These are phyloP conservation scores for Nepenthes mirabilis DNA, from an alignment of 148 eudicot genomes.

Conservation along the genomic window DNA sequence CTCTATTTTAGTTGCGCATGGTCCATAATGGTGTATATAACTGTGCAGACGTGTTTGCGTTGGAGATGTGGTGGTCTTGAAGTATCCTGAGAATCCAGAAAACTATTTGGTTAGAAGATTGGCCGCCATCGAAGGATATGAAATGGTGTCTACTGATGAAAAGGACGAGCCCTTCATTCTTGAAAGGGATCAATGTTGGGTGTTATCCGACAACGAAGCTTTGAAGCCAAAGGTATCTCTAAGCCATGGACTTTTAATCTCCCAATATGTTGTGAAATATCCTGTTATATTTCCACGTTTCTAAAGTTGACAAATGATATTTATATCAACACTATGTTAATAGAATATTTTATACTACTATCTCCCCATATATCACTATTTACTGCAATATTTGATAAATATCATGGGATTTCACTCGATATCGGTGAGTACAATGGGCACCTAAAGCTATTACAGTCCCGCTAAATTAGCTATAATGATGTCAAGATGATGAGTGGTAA, in stretches of 20 bases:
- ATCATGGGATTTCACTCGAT: no score
- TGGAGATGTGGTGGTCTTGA: slow-evolving; percentile 86
- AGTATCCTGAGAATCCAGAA: slow-evolving; percentile 58
- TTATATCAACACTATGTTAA: no score
- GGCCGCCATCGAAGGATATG: slow-evolving; percentile 84
- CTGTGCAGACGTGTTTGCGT: slow-evolving; percentile 38
- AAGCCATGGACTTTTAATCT: neutral
- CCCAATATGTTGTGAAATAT: neutral
- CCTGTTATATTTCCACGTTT: neutral
- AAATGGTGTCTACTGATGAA: slow-evolving; percentile 90
- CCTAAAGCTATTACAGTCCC: no score
- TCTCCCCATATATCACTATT: no score
- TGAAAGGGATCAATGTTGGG: slow-evolving; percentile 86
- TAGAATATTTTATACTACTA: no score
- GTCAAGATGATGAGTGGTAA: no score
- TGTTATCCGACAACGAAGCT: slow-evolving; percentile 64
- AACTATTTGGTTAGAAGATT: slow-evolving; percentile 71
- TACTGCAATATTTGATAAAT: no score
- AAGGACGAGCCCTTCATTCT: slow-evolving; percentile 89
- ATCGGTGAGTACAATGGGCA: no score
- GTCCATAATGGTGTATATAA: neutral
- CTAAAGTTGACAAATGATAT: no score
- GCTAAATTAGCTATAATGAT: no score
- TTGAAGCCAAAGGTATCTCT: slow-evolving; percentile 59
- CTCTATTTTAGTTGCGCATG: neutral